These are phyloP conservation scores for Albatrellus sp. DNA, from an alignment of 1,284 basidiomycete species.

Conservation along the genomic window DNA sequence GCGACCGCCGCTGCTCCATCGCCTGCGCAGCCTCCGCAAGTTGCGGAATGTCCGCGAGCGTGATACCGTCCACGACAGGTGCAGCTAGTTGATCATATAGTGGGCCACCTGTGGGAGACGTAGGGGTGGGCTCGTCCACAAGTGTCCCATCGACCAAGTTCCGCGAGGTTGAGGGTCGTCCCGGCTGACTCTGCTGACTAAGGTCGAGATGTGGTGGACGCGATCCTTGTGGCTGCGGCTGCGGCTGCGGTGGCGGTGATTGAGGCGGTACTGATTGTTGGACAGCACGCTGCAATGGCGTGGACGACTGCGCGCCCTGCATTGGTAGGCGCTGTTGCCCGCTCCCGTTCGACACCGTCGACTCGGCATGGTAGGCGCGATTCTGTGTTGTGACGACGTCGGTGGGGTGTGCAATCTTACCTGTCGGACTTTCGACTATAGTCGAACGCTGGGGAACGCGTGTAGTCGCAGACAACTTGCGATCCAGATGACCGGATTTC, in stretches of 20 bases:
- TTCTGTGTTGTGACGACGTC: constrained; percentile 24
- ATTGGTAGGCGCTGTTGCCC: constrained; percentile 5
- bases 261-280: constrained; percentile 5
- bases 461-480: constrained; percentile 89
- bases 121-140: constrained; percentile 71
- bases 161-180: constrained; percentile 62
- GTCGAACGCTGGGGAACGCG: constrained; percentile 89
- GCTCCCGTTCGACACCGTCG: constrained; percentile 1
- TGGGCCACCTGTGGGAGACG: constrained; percentile 43
- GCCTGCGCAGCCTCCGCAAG: constrained; percentile 87
- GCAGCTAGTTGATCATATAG: constrained; percentile 3
- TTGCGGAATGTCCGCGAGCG: constrained; percentile 93
- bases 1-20: constrained; percentile 69
- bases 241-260: constrained; percentile 21
- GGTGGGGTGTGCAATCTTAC: constrained; percentile 67
- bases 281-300: background rate
- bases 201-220: constrained; percentile 24
- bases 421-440: constrained; percentile 92
- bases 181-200: constrained; percentile 13
- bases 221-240: constrained; percentile 13
- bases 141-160: constrained; percentile 86
- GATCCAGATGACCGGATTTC: constrained; percentile 87
- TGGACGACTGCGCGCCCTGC: constrained; percentile 11
- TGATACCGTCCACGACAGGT: constrained; percentile 60
- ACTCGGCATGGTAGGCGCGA: background rate